Evolutionary conservation across 2,329 filamentous ascomycete genomes (phyloP), one percentile per base, ranked within the genome.

Genomic region (Fusarium sp.): DNA sequence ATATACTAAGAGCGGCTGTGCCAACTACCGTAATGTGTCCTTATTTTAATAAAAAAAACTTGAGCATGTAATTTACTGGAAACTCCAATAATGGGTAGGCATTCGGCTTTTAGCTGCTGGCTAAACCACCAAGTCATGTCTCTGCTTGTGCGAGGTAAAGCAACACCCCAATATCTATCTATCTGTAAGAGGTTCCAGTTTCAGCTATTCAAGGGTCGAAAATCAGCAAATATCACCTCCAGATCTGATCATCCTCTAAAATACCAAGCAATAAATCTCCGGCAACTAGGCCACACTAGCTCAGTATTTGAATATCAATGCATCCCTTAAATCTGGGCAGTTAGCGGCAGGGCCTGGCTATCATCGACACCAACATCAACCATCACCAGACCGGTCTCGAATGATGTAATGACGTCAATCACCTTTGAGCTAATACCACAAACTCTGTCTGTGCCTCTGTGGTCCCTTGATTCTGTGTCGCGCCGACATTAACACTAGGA

Each of bases 331-430:
- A n/a, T 14, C 35, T 37, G 17, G 35, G 35, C 17, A n/a, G 35
- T 35, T 37, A n/a, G 35, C n/a, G 35, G 30, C 30, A 33, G 14
- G 13, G 13, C 14, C 13, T 33, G 14, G 32, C 48, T 56, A 32
- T 19, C 45, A 41, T 17, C n/a, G 46, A 57, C 56, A 58, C 48
- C 64, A 68, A 46, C 26, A 41, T 30, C 37, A 56, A 40, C 41
- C 37, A 65, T 66, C 64, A 70, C 44, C 41, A 64, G 68, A 71
- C 53, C 37, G 22, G 52, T 41, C 56, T 41, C 20, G 22, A 57
- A 41, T 47, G 39, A 28, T 4, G 40, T 46, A 43, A 57, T 71
- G 69, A 71, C 69, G 69, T 71, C 69, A 71, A 60, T 22, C 26
- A 8, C 28, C 41, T 17, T 37, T 11, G 14, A 64, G 22, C 43